phyloP scores from a whole-genome alignment of 331 rosid species.

The Quercus tomentella region DNA sequence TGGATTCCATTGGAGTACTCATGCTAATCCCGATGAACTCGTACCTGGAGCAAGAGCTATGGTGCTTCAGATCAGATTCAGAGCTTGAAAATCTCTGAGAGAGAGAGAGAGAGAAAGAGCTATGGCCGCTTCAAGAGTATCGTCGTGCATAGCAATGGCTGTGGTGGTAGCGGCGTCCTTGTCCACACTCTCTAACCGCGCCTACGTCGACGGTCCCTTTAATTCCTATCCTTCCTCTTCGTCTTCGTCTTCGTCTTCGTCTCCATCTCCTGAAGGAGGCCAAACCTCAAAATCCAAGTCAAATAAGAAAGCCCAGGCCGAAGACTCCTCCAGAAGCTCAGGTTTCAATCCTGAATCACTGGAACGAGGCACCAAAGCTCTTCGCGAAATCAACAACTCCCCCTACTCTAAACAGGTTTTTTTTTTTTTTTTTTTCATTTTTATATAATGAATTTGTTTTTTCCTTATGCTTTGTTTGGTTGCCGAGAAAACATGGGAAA shows the following conservation, averaged over 20 bases:
- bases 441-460: background rate
- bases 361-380: constrained; percentile 89
- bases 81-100: constrained; percentile 13
- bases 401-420: constrained; percentile 53
- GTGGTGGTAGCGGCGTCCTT: constrained; percentile 49
- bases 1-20: no score
- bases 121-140: constrained; percentile 63
- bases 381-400: constrained; percentile 71
- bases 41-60: no score
- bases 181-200: constrained; percentile 45
- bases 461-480: background rate
- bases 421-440: background rate
- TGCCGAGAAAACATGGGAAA: background rate
- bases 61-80: background rate
- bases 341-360: constrained; percentile 80
- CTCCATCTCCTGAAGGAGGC: constrained; percentile 31
- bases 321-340: constrained; percentile 69
- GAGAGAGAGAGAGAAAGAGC: background rate
- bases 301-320: constrained; percentile 39
- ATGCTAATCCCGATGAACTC: no score
- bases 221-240: constrained; percentile 59
- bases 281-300: constrained; percentile 39
- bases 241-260: constrained; percentile 12
- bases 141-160: constrained; percentile 57
- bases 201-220: constrained; percentile 58